Evolutionary conservation across 1,284 basidiomycete species (phyloP).

Genomic region (Heterobasidion occidentale): DNA sequence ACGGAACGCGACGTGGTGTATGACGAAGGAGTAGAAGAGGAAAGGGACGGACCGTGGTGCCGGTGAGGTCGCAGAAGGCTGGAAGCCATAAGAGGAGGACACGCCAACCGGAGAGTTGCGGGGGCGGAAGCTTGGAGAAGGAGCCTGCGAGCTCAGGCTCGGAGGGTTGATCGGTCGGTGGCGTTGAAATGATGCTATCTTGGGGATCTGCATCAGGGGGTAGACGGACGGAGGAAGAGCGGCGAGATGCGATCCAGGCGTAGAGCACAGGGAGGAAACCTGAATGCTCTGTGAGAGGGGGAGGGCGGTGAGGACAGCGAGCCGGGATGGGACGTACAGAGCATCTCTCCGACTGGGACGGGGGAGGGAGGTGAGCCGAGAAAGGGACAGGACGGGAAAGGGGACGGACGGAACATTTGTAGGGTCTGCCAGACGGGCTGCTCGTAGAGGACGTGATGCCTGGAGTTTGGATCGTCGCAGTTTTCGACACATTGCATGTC

Average conservation of each 20-base stretch:
- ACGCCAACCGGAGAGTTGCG: conserved; percentile 57
- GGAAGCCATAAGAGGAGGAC: conserved; percentile 79
- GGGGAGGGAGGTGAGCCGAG: conserved; percentile 23
- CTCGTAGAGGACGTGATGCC: conserved; percentile 68
- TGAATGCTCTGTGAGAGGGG: conserved; percentile 22
- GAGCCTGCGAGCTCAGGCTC: conserved; percentile 9
- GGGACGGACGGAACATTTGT: conserved; percentile 83
- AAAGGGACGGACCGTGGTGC: conserved; percentile 58
- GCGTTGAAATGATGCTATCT: conserved; percentile 16
- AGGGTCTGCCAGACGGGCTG: conserved; percentile 93
- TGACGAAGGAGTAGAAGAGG: conserved; percentile 2
- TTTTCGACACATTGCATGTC: conserved; percentile 96
- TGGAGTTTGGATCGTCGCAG: conserved; percentile 54
- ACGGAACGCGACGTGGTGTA: neutral
- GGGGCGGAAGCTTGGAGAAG: conserved; percentile 31
- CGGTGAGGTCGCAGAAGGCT: conserved; percentile 83
- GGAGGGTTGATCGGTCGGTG: conserved; percentile 12
- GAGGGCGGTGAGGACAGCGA: conserved; percentile 9
- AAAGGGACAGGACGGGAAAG: conserved; percentile 12
- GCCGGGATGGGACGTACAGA: conserved; percentile 51
- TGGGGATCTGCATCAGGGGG: conserved; percentile 38
- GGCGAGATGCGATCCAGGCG: conserved; percentile 47
- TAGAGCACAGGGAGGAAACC: conserved; percentile 81
- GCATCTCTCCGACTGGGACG: conserved; percentile 79
- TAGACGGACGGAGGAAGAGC: conserved; percentile 44